Percentiles rank a stretch among this genome's conserved stretches.
phyloP scores from a whole-genome alignment of 345 rosid species.

The Acer yangbiense region DNA sequence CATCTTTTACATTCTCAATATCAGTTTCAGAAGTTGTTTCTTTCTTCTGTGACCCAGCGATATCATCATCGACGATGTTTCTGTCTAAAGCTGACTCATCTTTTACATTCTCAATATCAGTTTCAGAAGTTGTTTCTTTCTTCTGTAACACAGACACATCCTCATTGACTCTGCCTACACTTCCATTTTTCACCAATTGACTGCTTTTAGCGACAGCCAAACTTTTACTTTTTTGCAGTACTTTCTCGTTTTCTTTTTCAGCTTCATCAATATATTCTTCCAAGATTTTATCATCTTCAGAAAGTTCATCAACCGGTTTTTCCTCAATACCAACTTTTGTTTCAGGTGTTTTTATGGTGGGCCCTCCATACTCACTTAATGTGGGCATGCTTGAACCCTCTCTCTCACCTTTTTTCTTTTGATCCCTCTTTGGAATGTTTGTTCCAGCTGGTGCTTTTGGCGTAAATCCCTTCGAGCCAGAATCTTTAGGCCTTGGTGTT shows the following conservation, averaged over 20 bases:
- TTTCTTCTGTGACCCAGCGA: constrained; percentile 7
- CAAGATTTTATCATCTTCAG: constrained; percentile 24
- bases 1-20: constrained; percentile 23
- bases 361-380: constrained; percentile 23
- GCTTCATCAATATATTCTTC: constrained; percentile 28
- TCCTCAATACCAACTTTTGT: constrained; percentile 33
- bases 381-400: constrained; percentile 34
- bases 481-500: constrained; percentile 46
- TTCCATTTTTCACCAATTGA: constrained; percentile 37
- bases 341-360: constrained; percentile 25
- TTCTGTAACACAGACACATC: constrained; percentile 16
- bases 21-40: constrained; percentile 25
- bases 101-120: constrained; percentile 23
- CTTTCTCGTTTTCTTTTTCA: constrained; percentile 25
- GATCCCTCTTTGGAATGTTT: constrained; percentile 45
- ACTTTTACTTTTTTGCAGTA: constrained; percentile 18
- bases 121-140: constrained; percentile 16
- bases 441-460: constrained; percentile 48
- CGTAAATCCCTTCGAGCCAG: constrained; percentile 53
- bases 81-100: constrained; percentile 22
- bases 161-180: constrained; percentile 24
- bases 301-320: constrained; percentile 32
- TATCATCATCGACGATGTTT: constrained; percentile 24
- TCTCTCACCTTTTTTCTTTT: constrained; percentile 41
- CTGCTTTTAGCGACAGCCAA: constrained; percentile 14